These are phyloP conservation scores for Fusarium sp. DNA, from an alignment of 2,329 filamentous ascomycete species.

Conservation along the genomic window DNA sequence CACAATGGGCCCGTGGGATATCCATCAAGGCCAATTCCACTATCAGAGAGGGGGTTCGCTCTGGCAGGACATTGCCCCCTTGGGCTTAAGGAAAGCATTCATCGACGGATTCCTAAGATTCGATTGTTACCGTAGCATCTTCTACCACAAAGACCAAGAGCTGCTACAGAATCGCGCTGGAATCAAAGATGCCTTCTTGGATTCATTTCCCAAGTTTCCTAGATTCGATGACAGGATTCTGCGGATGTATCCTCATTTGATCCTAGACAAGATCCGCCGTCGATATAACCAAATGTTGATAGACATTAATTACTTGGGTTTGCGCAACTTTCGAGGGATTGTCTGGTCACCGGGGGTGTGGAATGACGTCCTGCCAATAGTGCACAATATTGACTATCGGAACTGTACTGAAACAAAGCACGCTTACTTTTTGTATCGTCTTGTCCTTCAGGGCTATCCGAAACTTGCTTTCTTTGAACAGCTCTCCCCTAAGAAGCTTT, in stretches of 20 bases:
- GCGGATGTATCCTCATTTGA: neutral
- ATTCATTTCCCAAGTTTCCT: neutral
- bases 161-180: fast-evolving
- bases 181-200: neutral
- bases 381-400: fast-evolving
- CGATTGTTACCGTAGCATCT: fast-evolving
- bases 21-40: neutral
- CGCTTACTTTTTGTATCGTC: fast-evolving
- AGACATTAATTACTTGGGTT: no score
- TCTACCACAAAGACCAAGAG: fast-evolving
- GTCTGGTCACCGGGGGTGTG: neutral
- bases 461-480: neutral
- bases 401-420: neutral
- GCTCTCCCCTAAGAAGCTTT: neutral
- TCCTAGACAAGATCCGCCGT: fast-evolving
- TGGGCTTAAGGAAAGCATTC: neutral
- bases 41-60: neutral
- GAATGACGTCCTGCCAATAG: neutral
- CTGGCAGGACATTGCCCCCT: neutral
- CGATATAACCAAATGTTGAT: no score
- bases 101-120: neutral
- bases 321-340: neutral
- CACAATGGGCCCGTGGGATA: neutral
- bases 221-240: neutral
- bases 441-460: neutral